These are phyloP conservation scores for Isoetes taiwanensis DNA, from an alignment of 75 land plant genomes.

Conservation along the genomic window DNA sequence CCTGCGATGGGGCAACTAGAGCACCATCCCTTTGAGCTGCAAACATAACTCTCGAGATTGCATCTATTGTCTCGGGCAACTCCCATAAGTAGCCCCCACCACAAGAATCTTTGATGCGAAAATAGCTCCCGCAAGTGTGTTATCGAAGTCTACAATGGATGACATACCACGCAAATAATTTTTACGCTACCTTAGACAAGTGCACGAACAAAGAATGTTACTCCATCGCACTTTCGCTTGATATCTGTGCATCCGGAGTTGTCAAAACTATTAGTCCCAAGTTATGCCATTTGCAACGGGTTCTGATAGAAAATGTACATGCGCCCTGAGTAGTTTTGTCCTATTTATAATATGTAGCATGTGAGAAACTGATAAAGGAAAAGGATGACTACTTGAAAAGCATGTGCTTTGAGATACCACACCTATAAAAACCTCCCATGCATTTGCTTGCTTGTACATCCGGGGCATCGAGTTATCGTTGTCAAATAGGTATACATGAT, in stretches of 20 bases:
- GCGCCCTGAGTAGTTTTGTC: slow-evolving; percentile 66
- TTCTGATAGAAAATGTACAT: slow-evolving; percentile 74
- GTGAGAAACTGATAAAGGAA: too few relatives aligned
- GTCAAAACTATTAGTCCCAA: slow-evolving; percentile 91
- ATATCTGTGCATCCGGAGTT: slow-evolving; percentile 96
- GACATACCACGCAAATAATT: slow-evolving; percentile 66
- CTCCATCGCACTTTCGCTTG: too few relatives aligned
- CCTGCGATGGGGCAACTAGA: slow-evolving; percentile 83
- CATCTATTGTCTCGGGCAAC: slow-evolving; percentile 64
- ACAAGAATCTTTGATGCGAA: slow-evolving; percentile 62
- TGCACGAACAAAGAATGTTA: too few relatives aligned
- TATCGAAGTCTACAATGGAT: slow-evolving; percentile 54
- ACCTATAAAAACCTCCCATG: slow-evolving; percentile 71
- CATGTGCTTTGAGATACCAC: too few relatives aligned
- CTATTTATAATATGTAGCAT: too few relatives aligned
- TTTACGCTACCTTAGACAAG: too few relatives aligned
- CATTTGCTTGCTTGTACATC: slow-evolving; percentile 71
- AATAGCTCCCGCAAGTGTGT: slow-evolving; percentile 37
- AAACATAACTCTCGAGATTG: slow-evolving; percentile 64
- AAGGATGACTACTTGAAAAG: too few relatives aligned
- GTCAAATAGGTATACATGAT: slow-evolving; percentile 84
- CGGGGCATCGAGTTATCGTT: slow-evolving; percentile 77
- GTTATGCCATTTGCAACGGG: slow-evolving; percentile 84
- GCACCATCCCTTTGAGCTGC: slow-evolving; percentile 67
- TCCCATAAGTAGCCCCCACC: slow-evolving; percentile 94